phyloP scores from a whole-genome alignment of 2,329 filamentous ascomycete genomes.

The Aspergillus fumigatus region DNA sequence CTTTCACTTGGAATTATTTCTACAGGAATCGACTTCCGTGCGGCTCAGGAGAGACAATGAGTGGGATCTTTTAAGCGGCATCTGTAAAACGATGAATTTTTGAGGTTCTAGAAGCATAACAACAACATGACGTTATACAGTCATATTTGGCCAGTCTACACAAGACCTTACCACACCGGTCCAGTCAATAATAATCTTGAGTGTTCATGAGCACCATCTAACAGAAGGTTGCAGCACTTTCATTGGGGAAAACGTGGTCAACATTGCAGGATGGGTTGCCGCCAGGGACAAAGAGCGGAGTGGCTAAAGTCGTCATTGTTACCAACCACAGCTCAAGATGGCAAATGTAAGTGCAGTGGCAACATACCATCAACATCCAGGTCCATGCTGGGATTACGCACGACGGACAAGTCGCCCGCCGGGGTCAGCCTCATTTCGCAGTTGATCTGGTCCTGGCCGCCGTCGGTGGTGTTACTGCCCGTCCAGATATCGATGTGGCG shows the following conservation, averaged over 20 bases:
- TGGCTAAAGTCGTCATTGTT: constrained; percentile 1
- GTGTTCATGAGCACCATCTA: neutral
- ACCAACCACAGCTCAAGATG: neutral
- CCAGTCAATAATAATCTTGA: no score
- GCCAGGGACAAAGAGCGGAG: constrained; percentile 6
- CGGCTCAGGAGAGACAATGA: neutral
- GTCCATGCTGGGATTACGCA: constrained; percentile 26
- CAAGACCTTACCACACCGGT: neutral
- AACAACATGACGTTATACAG: neutral
- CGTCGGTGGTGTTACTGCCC: constrained; percentile 27
- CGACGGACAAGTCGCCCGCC: constrained; percentile 21
- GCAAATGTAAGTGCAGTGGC: neutral
- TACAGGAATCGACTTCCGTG: neutral
- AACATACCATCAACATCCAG: constrained; percentile 32
- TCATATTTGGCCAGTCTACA: neutral
- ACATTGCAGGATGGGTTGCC: constrained; percentile 2
- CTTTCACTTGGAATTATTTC: neutral
- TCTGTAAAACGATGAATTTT: neutral
- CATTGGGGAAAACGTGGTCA: constrained; percentile 6
- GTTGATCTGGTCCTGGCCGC: constrained; percentile 29
- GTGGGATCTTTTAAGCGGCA: neutral
- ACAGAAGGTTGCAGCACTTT: neutral
- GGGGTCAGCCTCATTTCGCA: constrained; percentile 37
- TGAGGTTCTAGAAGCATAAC: neutral
- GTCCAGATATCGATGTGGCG: constrained; percentile 39